These are phyloP conservation scores for Avena sativa DNA, from an alignment of 176 grass and related monocot genomes.

Conservation along the genomic window DNA sequence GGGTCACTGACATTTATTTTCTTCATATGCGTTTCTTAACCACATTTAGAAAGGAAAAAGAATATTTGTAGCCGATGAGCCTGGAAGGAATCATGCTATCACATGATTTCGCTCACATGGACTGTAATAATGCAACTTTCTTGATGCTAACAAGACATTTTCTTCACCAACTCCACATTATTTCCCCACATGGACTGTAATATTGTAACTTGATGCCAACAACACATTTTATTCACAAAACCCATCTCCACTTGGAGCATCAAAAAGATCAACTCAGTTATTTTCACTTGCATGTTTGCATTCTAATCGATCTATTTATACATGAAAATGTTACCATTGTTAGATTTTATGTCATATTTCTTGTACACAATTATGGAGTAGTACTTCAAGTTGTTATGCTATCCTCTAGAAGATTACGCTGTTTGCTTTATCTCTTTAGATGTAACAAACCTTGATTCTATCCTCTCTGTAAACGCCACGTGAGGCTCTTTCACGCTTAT, in stretches of 20 bases:
- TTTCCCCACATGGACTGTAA: constrained; percentile 1
- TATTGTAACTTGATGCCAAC: constrained; percentile 65
- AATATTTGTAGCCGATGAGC: not conserved
- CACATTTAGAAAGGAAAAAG: not conserved
- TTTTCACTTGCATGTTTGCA: constrained; percentile 80
- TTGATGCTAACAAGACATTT: constrained; percentile 77
- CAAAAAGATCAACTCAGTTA: constrained; percentile 84
- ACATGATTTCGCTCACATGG: not conserved
- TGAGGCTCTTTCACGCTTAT: no score
- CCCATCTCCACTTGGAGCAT: constrained; percentile 73
- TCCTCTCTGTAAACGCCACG: no score
- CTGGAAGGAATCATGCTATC: not conserved
- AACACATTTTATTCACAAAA: constrained; percentile 79
- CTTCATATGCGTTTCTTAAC: constrained; percentile 6
- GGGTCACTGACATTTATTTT: not conserved
- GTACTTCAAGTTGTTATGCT: no score
- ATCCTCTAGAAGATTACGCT: no score
- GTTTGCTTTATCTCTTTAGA: no score
- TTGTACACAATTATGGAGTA: no score
- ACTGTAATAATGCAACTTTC: constrained; percentile 48
- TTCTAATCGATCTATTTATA: not conserved
- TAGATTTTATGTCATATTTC: no score
- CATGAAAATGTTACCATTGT: no score
- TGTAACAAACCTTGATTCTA: no score
- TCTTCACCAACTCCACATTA: not conserved